Base-by-base conservation (phyloP, 306 rosid species). In the Lathyrus tuberosus region DNA sequence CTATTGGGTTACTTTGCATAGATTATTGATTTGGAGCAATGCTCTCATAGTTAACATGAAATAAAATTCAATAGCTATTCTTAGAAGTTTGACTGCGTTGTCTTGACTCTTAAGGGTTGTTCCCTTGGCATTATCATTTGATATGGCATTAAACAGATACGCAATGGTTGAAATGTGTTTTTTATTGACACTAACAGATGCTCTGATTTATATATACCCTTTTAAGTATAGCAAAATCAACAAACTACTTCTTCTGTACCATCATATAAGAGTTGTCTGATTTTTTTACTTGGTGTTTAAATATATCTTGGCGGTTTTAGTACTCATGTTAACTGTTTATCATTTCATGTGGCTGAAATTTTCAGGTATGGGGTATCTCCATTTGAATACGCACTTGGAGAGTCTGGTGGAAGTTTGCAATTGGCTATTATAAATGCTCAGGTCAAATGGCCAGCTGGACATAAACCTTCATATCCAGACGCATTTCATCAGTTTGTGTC, bases 401-500 rank as follows among this genome's bases (percentile, higher is more conserved):
- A 95, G 83, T 86, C 97, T 58, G 96, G 96, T 73, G 99, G 99
- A 71, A 91, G 97, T 84, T 90, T 95, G 74, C 99, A 91, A 65
- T 76, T 91, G 87, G 99, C 99, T 51, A 60, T 88, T 75, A 72
- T 91, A 62, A 95, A 95, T 81, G 96, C 88, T 24, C 97, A 91
- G 77, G 64, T 95, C 69, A 95, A 91, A 74, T 95, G 97, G 96
- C 97, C 99, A 22, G 78, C 88, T 35, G 92, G 91, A 65, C 92
- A 89, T 28, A 91, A 82, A 75, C 89, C 92, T 48, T 79, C 91
- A 52, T 95, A 91, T 78, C 97, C 97, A 20, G 99, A 95, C 3
- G 97, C 97, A 20, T 89, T 95, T 71, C 97, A 82, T 78, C 91
- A 88, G 86, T 94, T 95, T 16, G 96, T 95, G 43, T 86, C 93